Evolutionary conservation across 1,284 basidiomycete species (phyloP), one percentile per base, ranked within the genome.

Genomic region (Coniferiporia sulphurascens): DNA sequence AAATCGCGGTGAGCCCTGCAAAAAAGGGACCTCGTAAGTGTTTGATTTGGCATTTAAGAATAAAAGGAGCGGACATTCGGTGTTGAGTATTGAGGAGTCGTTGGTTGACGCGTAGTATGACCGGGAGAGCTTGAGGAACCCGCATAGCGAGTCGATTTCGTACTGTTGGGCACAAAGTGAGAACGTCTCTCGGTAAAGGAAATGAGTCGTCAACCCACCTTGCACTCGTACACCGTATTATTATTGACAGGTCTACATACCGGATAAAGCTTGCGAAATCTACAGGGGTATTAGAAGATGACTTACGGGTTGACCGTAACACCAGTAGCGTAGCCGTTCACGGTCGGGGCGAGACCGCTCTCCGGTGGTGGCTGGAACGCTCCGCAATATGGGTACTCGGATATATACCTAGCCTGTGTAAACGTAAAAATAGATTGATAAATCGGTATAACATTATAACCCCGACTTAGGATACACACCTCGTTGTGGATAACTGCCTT

Each of bases 401-500:
- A 75, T 19, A 90, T 82, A 69, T 89, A 90, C 48, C 86, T 80
- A 15, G 87, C 86, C 61, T 62, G 34, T 53, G 10, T 13, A 22
- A 21, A 32, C 13, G n/a, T n/a, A n/a, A n/a, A n/a, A n/a, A n/a
- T n/a, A n/a, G n/a, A n/a, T n/a, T n/a, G n/a, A n/a, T n/a, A 49
- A n/a, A 32, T 54, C 1, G 7, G 15, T 13, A 48, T 8, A 34
- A 45, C n/a, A 12, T 13, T 6, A 9, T 12, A 36, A 41, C 10
- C 13, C 15, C 1, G n/a, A 38, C 34, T 3, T 3, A 8, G 9
- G 22, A 35, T 19, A 13, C 44, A 19, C 19, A 62, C 67, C 70
- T 89, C 87, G 55, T 85, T 89, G 65, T 89, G 87, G 65, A 89
- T 88, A 52, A 89, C 83, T 7, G 84, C 87, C 67, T 85, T 88